phyloP scores from a whole-genome alignment of 306 rosid genomes.

The Sesbania bispinosa region DNA sequence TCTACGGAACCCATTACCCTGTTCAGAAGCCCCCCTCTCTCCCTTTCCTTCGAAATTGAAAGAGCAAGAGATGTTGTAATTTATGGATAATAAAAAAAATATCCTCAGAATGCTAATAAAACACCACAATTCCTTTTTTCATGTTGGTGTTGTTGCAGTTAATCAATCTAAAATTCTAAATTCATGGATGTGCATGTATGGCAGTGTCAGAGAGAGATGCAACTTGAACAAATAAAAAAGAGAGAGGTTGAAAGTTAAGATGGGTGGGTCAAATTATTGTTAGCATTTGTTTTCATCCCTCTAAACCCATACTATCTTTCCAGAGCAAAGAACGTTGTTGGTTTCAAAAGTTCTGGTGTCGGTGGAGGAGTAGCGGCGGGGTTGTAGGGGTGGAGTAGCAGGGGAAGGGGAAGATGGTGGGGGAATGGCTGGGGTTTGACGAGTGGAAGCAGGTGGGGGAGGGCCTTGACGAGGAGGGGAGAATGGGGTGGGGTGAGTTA shows the following conservation, averaged over 20 bases:
- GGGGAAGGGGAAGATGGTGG: too few relatives aligned
- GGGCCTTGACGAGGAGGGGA: too few relatives aligned
- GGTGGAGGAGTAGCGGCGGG: too few relatives aligned
- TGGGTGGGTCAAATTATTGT: too few relatives aligned
- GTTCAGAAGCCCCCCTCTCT: background rate
- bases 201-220: background rate
- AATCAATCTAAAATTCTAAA: background rate
- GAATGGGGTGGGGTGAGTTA: too few relatives aligned
- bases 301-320: too few relatives aligned
- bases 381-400: too few relatives aligned
- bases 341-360: too few relatives aligned
- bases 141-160: background rate
- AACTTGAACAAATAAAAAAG: background rate
- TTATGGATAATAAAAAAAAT: background rate
- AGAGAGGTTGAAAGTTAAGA: background rate
- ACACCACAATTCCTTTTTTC: background rate
- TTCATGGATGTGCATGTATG: background rate
- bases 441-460: too few relatives aligned
- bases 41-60: background rate
- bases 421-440: too few relatives aligned
- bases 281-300: too few relatives aligned
- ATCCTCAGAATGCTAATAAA: conserved; percentile 13
- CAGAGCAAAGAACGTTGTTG: too few relatives aligned
- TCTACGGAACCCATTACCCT: conserved; percentile 34
- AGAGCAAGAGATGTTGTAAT: background rate